phyloP scores from a whole-genome alignment of 257 asterid species.

The Euphrasia confusa region DNA sequence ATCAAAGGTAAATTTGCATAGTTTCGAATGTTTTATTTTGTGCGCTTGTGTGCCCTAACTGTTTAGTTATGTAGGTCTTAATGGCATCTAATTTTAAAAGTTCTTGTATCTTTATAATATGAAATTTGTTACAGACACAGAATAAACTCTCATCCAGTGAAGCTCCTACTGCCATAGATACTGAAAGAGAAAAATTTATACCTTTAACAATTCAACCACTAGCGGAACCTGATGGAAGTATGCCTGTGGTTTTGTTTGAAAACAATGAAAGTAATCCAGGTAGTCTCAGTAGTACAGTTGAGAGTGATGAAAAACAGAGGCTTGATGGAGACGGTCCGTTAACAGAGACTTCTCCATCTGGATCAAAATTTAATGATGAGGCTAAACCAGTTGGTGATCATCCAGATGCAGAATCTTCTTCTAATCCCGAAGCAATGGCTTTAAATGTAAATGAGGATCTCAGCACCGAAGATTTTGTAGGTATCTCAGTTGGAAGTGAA shows the following conservation, averaged over 20 bases:
- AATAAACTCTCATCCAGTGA: conserved; percentile 49
- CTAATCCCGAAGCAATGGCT: conserved; percentile 36
- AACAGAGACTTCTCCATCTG: conserved; percentile 48
- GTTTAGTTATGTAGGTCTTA: not conserved
- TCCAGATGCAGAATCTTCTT: conserved; percentile 35
- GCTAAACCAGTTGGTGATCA: conserved; percentile 37
- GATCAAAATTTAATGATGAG: conserved; percentile 37
- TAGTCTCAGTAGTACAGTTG: conserved; percentile 30
- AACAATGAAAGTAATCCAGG: conserved; percentile 34
- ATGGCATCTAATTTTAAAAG: conserved; percentile 10
- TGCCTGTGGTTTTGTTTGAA: conserved; percentile 29
- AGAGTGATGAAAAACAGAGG: conserved; percentile 37
- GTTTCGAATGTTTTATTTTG: not conserved
- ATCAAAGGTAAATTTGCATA: conserved; percentile 49
- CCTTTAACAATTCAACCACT: conserved; percentile 44
- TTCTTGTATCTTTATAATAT: conserved; percentile 29
- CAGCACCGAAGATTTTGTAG: conserved; percentile 33
- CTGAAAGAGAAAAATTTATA: conserved; percentile 37
- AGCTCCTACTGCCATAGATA: conserved; percentile 35
- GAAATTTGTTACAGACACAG: conserved; percentile 41
- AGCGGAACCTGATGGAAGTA: conserved; percentile 41
- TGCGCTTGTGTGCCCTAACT: not conserved
- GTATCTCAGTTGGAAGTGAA: conserved; percentile 36
- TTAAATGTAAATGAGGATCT: conserved; percentile 36
- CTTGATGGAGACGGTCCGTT: conserved; percentile 39